Percentiles rank a stretch among this genome's conserved stretches.
Evolutionary conservation across 164 flowering plant species (phyloP).

Genomic region (Saururus chinensis): DNA sequence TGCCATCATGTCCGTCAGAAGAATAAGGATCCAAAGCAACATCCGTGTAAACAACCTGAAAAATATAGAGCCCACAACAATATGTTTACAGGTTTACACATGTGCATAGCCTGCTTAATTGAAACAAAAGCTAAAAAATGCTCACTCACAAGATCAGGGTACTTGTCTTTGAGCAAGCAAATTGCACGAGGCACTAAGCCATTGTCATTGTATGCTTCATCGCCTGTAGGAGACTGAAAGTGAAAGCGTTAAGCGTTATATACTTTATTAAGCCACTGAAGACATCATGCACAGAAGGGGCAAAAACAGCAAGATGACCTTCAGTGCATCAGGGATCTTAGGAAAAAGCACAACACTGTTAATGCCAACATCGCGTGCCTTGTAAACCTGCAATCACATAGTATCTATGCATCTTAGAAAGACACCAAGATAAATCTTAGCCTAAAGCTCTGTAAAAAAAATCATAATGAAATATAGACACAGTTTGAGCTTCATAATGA

Average conservation of each 20-base stretch:
- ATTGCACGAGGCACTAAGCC: constrained; percentile 84
- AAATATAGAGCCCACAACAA: constrained; percentile 9
- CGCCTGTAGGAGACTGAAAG: constrained; percentile 75
- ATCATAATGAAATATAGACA: not conserved
- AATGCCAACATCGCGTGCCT: constrained; percentile 93
- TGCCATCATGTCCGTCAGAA: constrained; percentile 97
- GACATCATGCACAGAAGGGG: not conserved
- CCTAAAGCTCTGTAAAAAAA: not conserved
- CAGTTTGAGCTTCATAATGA: not conserved
- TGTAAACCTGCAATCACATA: constrained; percentile 46
- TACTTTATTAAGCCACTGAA: constrained; percentile 2
- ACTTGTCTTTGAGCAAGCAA: constrained; percentile 77
- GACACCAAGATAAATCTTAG: not conserved
- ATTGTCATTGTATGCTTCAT: constrained; percentile 91
- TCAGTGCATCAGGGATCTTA: constrained; percentile 90
- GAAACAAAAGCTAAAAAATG: not conserved
- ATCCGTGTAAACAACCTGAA: constrained; percentile 86
- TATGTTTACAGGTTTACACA: constrained; percentile 1
- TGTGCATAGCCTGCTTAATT: not conserved
- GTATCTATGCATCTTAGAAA: not conserved
- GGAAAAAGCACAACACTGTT: constrained; percentile 91
- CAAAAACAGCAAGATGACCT: constrained; percentile 33
- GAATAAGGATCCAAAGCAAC: constrained; percentile 96
- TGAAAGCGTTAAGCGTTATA: constrained; percentile 10
- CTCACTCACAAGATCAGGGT: constrained; percentile 81